phyloP scores from a whole-genome alignment of 1,139 yeast species.

The Saccharomycopsis crataegensis region DNA sequence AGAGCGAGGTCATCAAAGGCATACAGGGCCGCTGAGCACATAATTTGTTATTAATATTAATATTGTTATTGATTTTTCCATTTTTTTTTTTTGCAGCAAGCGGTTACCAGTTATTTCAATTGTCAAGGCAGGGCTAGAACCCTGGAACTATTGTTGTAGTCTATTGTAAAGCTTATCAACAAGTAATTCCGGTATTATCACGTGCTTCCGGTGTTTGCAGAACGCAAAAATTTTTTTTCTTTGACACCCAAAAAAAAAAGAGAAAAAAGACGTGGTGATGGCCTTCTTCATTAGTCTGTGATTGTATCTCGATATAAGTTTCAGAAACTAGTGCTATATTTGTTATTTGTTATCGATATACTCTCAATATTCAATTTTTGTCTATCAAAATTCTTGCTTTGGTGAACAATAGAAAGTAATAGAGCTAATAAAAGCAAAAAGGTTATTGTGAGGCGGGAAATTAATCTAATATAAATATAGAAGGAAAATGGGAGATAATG shows the following conservation, averaged over 20 bases:
- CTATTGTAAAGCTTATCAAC: neutral
- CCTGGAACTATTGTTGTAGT: neutral
- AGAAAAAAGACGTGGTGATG: neutral
- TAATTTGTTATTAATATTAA: neutral
- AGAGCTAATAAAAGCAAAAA: too few relatives aligned
- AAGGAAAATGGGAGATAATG: too few relatives aligned
- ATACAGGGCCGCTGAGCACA: neutral
- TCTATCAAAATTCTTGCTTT: too few relatives aligned
- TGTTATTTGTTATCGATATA: too few relatives aligned
- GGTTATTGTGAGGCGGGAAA: too few relatives aligned
- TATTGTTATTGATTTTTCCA: neutral
- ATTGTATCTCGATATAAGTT: too few relatives aligned
- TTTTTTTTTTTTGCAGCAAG: neutral
- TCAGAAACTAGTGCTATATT: too few relatives aligned
- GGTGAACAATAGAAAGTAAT: too few relatives aligned
- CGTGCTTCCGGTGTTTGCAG: neutral
- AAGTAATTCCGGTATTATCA: neutral
- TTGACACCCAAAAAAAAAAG: neutral
- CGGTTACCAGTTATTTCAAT: neutral
- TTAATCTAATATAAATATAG: too few relatives aligned
- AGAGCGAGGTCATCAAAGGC: constrained; percentile 13
- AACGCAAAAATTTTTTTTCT: neutral
- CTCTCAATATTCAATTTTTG: too few relatives aligned
- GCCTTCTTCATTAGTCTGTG: too few relatives aligned
- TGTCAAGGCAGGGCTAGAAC: too few relatives aligned